Evolutionary conservation across 257 asterid genomes (phyloP).

Genomic region (Rauvolfia tetraphylla): DNA sequence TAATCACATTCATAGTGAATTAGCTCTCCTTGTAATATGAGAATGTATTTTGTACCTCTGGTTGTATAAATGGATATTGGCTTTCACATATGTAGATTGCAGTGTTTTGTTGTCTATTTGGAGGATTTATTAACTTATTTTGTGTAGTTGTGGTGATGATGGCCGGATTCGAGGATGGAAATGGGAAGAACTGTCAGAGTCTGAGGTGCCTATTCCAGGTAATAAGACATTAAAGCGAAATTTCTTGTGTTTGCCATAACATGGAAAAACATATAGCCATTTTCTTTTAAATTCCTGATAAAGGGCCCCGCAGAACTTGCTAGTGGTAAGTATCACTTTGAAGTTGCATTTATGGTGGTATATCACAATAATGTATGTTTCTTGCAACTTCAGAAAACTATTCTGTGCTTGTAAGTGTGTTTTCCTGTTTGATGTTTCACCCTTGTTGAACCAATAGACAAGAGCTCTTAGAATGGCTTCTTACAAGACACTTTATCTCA

Average conservation of each 20-base stretch:
- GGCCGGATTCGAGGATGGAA: constrained; percentile 95
- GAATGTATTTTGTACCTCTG: background rate
- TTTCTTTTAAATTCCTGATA: background rate
- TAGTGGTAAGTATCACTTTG: background rate
- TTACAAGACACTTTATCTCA: background rate
- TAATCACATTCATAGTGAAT: background rate
- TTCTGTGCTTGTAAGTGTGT: background rate
- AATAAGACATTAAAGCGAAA: constrained; percentile 3
- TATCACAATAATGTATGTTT: background rate
- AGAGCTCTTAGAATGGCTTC: background rate
- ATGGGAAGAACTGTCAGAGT: constrained; percentile 53
- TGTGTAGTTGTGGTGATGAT: constrained; percentile 92
- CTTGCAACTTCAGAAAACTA: background rate
- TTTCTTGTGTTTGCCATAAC: background rate
- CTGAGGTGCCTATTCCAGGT: constrained; percentile 48
- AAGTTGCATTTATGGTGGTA: background rate
- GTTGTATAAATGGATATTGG: background rate
- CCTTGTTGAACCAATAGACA: background rate
- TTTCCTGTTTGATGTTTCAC: background rate
- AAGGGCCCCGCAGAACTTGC: background rate
- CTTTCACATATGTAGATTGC: background rate
- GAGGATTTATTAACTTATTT: constrained; percentile 7
- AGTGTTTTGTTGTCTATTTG: background rate
- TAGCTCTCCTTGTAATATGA: background rate
- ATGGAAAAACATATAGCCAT: background rate